Evolutionary conservation across 176 grass and related monocot species (phyloP).

Genomic region (Ensete ventricosum): DNA sequence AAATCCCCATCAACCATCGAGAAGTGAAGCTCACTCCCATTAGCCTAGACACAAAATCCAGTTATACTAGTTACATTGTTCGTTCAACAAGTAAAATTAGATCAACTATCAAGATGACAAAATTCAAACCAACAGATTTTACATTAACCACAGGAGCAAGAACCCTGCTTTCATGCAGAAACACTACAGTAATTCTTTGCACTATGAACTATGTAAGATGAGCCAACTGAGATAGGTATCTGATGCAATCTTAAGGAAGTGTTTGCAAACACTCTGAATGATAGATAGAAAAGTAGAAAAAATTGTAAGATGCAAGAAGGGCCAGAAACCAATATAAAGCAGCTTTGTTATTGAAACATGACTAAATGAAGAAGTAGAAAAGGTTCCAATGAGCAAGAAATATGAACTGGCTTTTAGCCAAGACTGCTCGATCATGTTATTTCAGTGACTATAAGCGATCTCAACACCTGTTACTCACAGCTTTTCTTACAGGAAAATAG

Average conservation of each 20-base stretch:
- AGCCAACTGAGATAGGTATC: not conserved
- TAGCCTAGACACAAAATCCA: slow-evolving; percentile 22
- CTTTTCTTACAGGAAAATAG: too few relatives aligned
- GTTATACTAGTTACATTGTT: not conserved
- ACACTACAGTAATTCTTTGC: not conserved
- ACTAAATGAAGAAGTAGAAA: not conserved
- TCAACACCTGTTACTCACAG: too few relatives aligned
- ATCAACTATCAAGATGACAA: slow-evolving; percentile 4
- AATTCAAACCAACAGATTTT: not conserved
- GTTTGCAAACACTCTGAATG: not conserved
- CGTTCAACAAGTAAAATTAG: not conserved
- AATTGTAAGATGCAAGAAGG: not conserved
- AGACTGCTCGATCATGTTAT: not conserved
- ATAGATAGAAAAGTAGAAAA: not conserved
- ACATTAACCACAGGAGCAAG: too few relatives aligned
- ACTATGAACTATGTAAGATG: not conserved
- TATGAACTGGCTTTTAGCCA: too few relatives aligned
- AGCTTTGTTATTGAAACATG: not conserved
- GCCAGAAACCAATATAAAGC: not conserved
- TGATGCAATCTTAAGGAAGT: not conserved
- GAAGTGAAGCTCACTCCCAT: slow-evolving; percentile 81
- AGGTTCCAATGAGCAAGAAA: not conserved
- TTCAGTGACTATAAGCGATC: not conserved
- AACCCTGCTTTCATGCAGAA: too few relatives aligned
- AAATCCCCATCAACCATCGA: slow-evolving; percentile 94